Evolutionary conservation across 192 early-diverging fungal genomes (phyloP), one percentile per base, ranked within the genome.

Genomic region (Backusella circina): DNA sequence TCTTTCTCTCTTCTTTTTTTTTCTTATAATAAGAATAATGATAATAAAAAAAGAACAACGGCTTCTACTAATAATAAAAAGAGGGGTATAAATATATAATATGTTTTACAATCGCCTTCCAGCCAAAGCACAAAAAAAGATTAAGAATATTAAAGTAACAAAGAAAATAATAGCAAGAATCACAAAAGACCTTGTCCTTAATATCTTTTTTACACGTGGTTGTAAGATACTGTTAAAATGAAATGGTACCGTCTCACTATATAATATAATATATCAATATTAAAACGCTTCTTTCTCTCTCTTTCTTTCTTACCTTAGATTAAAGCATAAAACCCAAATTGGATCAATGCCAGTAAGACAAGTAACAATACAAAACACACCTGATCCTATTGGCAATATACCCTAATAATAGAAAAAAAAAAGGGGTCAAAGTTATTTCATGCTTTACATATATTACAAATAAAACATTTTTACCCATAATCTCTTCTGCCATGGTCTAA

Each of bases 381-480:
- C 83, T 38, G 73, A 37, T 64, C 69, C 65, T 37, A 84, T 72
- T 61, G 80, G 80, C n/a, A 82, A 26, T n/a, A 82, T 30, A 69
- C 72, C 80, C 80, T 81, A 65, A 69, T 12, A 76, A 71, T 44
- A 67, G 41, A 66, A 61, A 47, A 47, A 66, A 61, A 47, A 35
- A 16, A 36, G 50, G 33, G 44, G 47, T 0, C 0, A 15, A 41
- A 0, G 44, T 44, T 28, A 72, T 15, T 32, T 44, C 30, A 74
- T 32, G 69, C 10, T 39, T 13, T 57, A 28, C 31, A 64, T 28
- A 10, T 18, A n/a, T 71, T 70, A 18, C 64, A 26, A 67, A 39
- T 28, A 2, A 15, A 12, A 26, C 28, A 66, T 30, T 36, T 35
- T 79, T 84, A 90, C 87, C 90, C 90, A 91, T 36, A 83, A 73